These are phyloP conservation scores for Yueomyces sinensis DNA, from an alignment of 805 yeast genomes.

Conservation along the genomic window DNA sequence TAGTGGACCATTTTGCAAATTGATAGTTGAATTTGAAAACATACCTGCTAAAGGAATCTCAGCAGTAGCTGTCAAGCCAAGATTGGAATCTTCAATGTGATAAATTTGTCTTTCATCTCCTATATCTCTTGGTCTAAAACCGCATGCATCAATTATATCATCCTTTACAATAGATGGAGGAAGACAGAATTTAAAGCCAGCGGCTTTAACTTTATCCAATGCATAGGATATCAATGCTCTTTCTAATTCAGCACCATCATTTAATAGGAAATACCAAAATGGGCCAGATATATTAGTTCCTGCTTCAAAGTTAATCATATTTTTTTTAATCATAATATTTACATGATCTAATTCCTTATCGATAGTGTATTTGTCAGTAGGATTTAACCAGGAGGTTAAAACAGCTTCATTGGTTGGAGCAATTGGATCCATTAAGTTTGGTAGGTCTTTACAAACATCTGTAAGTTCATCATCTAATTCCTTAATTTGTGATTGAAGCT, in stretches of 20 bases:
- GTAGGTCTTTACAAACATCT: constrained; percentile 37
- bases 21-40: constrained; percentile 39
- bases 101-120: constrained; percentile 81
- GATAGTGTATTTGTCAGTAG: constrained; percentile 12
- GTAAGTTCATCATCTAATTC: constrained; percentile 27
- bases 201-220: constrained; percentile 52
- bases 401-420: constrained; percentile 32
- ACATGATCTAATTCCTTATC: constrained; percentile 43
- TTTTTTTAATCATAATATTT: constrained; percentile 51
- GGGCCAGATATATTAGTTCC: constrained; percentile 69
- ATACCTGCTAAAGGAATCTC: constrained; percentile 88
- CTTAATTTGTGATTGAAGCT: constrained; percentile 6
- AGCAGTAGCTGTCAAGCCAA: constrained; percentile 85
- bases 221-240: constrained; percentile 82
- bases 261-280: constrained; percentile 75
- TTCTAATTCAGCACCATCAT: constrained; percentile 80
- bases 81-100: constrained; percentile 36
- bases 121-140: constrained; percentile 85
- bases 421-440: constrained; percentile 42
- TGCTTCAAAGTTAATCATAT: constrained; percentile 51
- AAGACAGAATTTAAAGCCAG: constrained; percentile 55
- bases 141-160: constrained; percentile 78
- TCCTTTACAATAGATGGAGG: constrained; percentile 82
- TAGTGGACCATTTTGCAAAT: constrained; percentile 33
- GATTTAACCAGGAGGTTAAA: constrained; percentile 42